These are phyloP conservation scores for Dictyophora rubrovolvata DNA, from an alignment of 768 basidiomycete species.

Conservation along the genomic window DNA sequence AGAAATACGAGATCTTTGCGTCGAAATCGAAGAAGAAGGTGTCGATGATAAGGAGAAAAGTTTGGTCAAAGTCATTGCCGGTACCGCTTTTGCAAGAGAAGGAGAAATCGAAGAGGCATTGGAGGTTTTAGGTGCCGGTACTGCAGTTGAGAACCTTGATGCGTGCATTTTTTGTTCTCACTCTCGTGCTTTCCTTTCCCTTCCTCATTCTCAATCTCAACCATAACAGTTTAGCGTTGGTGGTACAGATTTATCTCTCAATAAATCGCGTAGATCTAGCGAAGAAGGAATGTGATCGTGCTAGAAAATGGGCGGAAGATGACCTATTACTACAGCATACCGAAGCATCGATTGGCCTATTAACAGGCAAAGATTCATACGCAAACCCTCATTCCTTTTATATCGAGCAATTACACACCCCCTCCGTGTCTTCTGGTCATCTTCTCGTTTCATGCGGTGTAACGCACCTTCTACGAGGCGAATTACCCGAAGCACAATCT, in stretches of 20 bases:
- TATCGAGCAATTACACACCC: slow-evolving; percentile 75
- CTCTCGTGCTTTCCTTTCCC: not conserved
- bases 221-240: slow-evolving; percentile 56
- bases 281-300: slow-evolving; percentile 72
- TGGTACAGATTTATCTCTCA: slow-evolving; percentile 83
- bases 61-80: slow-evolving; percentile 68
- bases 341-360: slow-evolving; percentile 72
- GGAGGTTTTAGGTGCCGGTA: slow-evolving; percentile 65
- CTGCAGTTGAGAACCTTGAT: slow-evolving; percentile 71
- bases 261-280: slow-evolving; percentile 82
- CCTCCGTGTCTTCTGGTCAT: slow-evolving; percentile 62
- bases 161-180: slow-evolving; percentile 47
- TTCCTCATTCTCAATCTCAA: not conserved
- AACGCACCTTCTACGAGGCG: slow-evolving; percentile 66
- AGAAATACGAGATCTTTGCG: slow-evolving; percentile 71
- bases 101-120: slow-evolving; percentile 88
- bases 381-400: slow-evolving; percentile 51
- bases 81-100: slow-evolving; percentile 76
- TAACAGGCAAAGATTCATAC: slow-evolving; percentile 57
- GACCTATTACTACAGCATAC: slow-evolving; percentile 82
- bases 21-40: slow-evolving; percentile 73
- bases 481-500: slow-evolving; percentile 65
- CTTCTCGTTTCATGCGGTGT: slow-evolving; percentile 73
- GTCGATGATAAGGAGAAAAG: slow-evolving; percentile 59
- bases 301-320: slow-evolving; percentile 82